These are phyloP conservation scores for Xylaria sp. DNA, from an alignment of 2,329 filamentous ascomycete genomes.

Conservation along the genomic window DNA sequence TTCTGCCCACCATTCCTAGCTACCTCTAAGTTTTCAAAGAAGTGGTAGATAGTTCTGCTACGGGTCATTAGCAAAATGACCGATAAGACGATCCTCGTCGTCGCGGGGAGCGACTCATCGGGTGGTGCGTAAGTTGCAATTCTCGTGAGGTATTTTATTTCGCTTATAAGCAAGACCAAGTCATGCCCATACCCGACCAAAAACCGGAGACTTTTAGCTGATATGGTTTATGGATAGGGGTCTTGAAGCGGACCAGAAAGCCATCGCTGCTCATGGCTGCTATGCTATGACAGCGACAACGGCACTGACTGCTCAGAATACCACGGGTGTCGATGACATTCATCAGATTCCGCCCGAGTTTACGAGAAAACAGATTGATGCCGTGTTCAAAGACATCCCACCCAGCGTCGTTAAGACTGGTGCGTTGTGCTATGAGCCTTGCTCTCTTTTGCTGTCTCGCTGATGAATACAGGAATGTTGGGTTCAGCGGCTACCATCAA, in stretches of 20 bases:
- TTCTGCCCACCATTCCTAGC: not conserved
- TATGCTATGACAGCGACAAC: constrained; percentile 98
- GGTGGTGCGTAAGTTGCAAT: constrained; percentile 76
- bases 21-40: not conserved
- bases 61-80: constrained; percentile 47
- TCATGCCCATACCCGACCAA: not conserved
- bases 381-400: constrained; percentile 83
- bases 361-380: constrained; percentile 85
- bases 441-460: not conserved
- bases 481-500: constrained; percentile 76
- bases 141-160: constrained; percentile 15
- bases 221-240: constrained; percentile 66
- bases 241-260: constrained; percentile 95
- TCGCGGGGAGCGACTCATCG: constrained; percentile 90
- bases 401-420: constrained; percentile 93
- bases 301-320: constrained; percentile 96
- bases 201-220: not conserved
- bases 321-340: constrained; percentile 81
- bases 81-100: constrained; percentile 72
- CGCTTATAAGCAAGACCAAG: not conserved
- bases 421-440: constrained; percentile 53
- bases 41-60: constrained; percentile 1
- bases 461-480: constrained; percentile 74
- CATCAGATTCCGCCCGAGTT: constrained; percentile 82
- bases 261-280: constrained; percentile 88